Base-by-base conservation (phyloP, 306 rosid genomes). In the Canavalia ensiformis region DNA sequence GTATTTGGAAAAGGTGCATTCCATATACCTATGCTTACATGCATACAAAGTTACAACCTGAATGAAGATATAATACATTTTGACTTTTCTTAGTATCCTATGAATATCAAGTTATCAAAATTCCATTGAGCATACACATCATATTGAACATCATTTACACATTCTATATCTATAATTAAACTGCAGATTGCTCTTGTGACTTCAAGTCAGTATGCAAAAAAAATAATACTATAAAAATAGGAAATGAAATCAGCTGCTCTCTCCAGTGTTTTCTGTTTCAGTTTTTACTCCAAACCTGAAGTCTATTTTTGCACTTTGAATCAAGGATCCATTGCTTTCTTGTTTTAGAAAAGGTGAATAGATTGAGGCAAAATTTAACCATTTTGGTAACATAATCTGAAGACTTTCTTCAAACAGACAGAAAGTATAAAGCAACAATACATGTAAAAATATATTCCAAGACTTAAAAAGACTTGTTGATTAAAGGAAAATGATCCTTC, bases 81-180 rank as follows among this genome's bases (percentile, higher is more conserved):
- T 13, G 5, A 45, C 68, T 46, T 12, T 69, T 12, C 39, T 28
- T n/a, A 30, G 57, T 63, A 13, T 42, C 29, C 9, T 63, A 46
- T 2, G 8, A 46, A 28, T 47, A 70, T 72, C n/a, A 73, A 67
- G 6, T 10, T 25, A 12, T 29, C 70, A 70, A 79, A 7, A 4
- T 46, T 25, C 47, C 45, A 37, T 31, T 18, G 13, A 64, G 34
- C 12, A 64, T 34, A 6, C 46, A 42, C 34, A 63, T 68, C 68
- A 63, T 11, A n/a, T 44, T 28, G 80, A 62, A 63, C 37, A 64
- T 4, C 45, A 44, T 72, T 12, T 41, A 39, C 51, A 34, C 42
- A 72, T 65, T 77, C 42, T 50, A 76, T n/a, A 52, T 69, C 2
- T 8, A 8, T 49, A 25, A 39, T 33, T 54, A 31, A 77, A 59